These are phyloP conservation scores for Pleurostoma richardsiae DNA, from an alignment of 2,329 filamentous ascomycete genomes.

Conservation along the genomic window DNA sequence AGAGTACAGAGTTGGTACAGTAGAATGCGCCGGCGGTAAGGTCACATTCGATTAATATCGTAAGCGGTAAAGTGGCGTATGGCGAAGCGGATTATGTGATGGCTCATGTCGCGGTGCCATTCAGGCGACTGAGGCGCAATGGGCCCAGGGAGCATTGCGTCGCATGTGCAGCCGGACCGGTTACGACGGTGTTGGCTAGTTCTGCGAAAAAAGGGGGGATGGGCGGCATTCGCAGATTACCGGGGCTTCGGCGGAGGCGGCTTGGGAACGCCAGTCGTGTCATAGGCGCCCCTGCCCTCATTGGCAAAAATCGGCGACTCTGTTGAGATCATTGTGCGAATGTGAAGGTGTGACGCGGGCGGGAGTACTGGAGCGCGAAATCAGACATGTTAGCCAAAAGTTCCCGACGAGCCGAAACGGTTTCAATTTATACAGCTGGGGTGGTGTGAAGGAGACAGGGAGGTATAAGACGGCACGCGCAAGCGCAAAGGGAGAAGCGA, in stretches of 20 bases:
- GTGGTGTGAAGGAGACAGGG: background rate
- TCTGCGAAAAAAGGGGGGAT: too few species aligned
- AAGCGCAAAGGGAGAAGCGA: background rate
- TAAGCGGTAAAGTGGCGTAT: background rate
- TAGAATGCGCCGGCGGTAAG: slow-evolving; percentile 3
- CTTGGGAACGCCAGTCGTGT: slow-evolving; percentile 30
- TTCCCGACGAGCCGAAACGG: background rate
- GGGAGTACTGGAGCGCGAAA: slow-evolving; percentile 4
- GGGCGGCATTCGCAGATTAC: slow-evolving; percentile 11
- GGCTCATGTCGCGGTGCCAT: slow-evolving; percentile 1
- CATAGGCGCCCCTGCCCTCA: slow-evolving; percentile 29
- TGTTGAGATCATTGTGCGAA: slow-evolving; percentile 23
- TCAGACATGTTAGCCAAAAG: slow-evolving; percentile 14
- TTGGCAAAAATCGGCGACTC: slow-evolving; percentile 21
- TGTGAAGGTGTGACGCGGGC: slow-evolving; percentile 5
- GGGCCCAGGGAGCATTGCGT: background rate
- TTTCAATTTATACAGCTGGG: background rate
- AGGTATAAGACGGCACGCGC: slow-evolving; percentile 5
- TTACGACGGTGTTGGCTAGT: background rate
- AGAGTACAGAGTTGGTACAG: slow-evolving; percentile 1
- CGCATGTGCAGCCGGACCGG: background rate
- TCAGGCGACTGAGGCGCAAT: background rate
- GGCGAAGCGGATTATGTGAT: slow-evolving; percentile 2
- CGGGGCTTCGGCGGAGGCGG: slow-evolving; percentile 28
- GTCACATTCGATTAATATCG: background rate